A percentile compares a stretch with the other conserved stretches of the same genome.
phyloP scores from a whole-genome alignment of 345 rosid genomes.

The Camelina hispida region DNA sequence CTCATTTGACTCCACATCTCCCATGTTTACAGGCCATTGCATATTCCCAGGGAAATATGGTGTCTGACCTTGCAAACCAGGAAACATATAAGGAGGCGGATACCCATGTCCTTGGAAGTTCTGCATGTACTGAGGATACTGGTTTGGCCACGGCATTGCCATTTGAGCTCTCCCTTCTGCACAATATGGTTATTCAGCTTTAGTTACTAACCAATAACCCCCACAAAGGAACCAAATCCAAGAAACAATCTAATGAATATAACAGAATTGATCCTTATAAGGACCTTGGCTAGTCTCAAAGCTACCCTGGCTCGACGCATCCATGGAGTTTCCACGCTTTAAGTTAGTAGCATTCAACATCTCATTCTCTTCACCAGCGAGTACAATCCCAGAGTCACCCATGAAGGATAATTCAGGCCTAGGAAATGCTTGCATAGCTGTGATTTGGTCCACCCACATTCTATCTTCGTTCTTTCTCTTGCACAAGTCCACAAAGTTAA shows the following conservation, averaged over 20 bases:
- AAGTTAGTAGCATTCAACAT: constrained; percentile 43
- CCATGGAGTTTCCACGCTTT: constrained; percentile 54
- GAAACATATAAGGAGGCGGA: constrained; percentile 68
- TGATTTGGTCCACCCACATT: constrained; percentile 91
- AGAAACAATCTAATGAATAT: constrained; percentile 24
- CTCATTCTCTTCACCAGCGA: constrained; percentile 75
- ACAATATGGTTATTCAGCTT: neutral
- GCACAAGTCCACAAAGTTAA: constrained; percentile 86
- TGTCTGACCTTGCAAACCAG: constrained; percentile 76
- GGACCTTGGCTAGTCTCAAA: constrained; percentile 66
- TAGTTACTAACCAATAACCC: neutral
- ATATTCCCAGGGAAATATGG: constrained; percentile 77
- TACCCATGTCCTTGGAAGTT: constrained; percentile 73
- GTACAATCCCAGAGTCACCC: constrained; percentile 79
- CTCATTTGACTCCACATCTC: constrained; percentile 64
- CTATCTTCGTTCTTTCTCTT: constrained; percentile 94
- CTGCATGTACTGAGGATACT: constrained; percentile 76
- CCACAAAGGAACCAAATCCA: neutral
- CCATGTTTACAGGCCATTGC: constrained; percentile 77
- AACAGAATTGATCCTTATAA: neutral
- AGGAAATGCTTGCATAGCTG: constrained; percentile 85
- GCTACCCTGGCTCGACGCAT: constrained; percentile 63
- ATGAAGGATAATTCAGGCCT: constrained; percentile 74
- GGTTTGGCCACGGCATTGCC: constrained; percentile 78
- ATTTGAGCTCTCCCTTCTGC: constrained; percentile 52